Conservation (phyloP, 192 early-diverging fungal species). For the Globomyces pollinis-pini region DNA sequence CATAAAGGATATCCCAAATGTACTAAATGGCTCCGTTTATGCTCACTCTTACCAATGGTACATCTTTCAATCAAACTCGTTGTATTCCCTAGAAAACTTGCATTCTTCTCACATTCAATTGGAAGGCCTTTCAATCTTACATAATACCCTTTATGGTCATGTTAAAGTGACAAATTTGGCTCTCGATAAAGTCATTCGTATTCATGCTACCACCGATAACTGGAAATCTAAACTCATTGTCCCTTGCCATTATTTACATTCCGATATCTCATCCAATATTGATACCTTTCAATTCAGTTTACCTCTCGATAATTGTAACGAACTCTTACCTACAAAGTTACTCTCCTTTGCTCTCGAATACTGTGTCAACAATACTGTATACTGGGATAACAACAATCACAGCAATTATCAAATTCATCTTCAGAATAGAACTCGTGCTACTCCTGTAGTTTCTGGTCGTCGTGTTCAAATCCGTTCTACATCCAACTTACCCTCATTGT, state of each 20-base stretch:
- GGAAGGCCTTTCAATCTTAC: background rate
- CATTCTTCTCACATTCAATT: background rate
- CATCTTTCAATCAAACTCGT: too few relatives aligned
- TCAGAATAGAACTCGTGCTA: background rate
- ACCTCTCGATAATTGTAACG: background rate
- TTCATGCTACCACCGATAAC: background rate
- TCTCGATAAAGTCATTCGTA: background rate
- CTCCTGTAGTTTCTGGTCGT: too few relatives aligned
- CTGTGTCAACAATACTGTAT: background rate
- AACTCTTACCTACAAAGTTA: background rate
- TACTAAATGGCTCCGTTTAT: background rate
- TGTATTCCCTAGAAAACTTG: background rate
- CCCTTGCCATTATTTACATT: background rate
- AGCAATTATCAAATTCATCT: background rate
- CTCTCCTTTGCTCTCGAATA: background rate
- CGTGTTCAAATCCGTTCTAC: too few relatives aligned
- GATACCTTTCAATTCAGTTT: background rate
- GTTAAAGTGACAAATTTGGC: background rate
- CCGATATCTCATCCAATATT: background rate
- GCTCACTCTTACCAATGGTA: background rate
- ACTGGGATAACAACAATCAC: slow-evolving; percentile 5
- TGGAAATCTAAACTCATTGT: background rate
- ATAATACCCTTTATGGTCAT: background rate
- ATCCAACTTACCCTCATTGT: too few relatives aligned
- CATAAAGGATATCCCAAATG: slow-evolving; percentile 3